Conservation (phyloP, 768 basidiomycete species). For the Boletus insuetus region DNA sequence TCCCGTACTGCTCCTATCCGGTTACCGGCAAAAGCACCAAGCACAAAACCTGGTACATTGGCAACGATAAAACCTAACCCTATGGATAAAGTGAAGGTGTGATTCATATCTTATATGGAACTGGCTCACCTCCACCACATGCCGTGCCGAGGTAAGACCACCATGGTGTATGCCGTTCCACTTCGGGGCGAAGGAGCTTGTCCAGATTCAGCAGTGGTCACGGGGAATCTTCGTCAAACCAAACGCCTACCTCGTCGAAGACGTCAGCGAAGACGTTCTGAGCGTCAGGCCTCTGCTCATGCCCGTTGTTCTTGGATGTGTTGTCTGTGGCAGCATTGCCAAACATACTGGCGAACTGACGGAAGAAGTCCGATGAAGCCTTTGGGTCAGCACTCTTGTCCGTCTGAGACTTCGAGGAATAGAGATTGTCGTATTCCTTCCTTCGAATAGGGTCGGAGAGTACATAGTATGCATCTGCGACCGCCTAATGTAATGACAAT, state of each 20-base stretch:
- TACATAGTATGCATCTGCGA: conserved; percentile 94
- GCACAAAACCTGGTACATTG: conserved; percentile 82
- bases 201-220: background rate
- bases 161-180: conserved; percentile 65
- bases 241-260: conserved; percentile 74
- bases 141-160: conserved; percentile 73
- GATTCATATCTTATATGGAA: conserved; percentile 2
- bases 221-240: background rate
- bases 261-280: conserved; percentile 85
- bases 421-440: conserved; percentile 69
- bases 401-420: conserved; percentile 47
- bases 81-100: conserved; percentile 36
- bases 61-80: conserved; percentile 48
- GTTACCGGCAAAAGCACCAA: conserved; percentile 87
- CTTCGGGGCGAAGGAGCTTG: conserved; percentile 79
- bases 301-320: conserved; percentile 31
- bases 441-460: conserved; percentile 76
- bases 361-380: conserved; percentile 73
- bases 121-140: conserved; percentile 57
- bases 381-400: conserved; percentile 61
- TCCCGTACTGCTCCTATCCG: conserved; percentile 89
- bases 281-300: conserved; percentile 61
- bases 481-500: conserved; percentile 41
- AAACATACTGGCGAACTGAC: conserved; percentile 74
- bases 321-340: conserved; percentile 34